A percentile compares a stretch with the other conserved stretches of the same genome.
Evolutionary conservation across 371 early-diverging fungal genomes (phyloP).

Genomic region (Mortierella sp.): DNA sequence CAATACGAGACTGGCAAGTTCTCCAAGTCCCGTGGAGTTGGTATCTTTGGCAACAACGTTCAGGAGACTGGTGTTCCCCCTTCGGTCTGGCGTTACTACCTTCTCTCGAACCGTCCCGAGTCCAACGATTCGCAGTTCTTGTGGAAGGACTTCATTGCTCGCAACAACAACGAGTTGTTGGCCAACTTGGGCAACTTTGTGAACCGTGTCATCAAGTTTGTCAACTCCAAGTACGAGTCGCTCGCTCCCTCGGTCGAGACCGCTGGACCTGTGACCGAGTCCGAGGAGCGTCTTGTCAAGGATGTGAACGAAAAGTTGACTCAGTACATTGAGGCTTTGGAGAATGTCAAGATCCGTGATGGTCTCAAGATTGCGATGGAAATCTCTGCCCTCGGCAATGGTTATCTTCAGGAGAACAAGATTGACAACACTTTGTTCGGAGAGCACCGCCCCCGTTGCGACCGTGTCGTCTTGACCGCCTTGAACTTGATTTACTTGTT

Average conservation of each 20-base stretch:
- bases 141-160: conserved; percentile 94
- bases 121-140: conserved; percentile 95
- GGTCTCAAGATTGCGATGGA: conserved; percentile 93
- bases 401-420: conserved; percentile 93
- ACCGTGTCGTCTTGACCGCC: conserved; percentile 86
- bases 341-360: conserved; percentile 85
- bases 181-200: conserved; percentile 99
- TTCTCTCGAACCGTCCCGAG: conserved; percentile 98
- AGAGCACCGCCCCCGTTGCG: conserved; percentile 81
- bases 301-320: conserved; percentile 85
- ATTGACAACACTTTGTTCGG: conserved; percentile 89
- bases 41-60: conserved; percentile 99
- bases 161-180: conserved; percentile 96
- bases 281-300: conserved; percentile 75
- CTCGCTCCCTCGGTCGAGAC: conserved; percentile 76
- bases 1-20: conserved; percentile 99
- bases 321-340: conserved; percentile 85
- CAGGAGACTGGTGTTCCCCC: conserved; percentile 92
- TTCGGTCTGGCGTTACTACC: conserved; percentile 99
- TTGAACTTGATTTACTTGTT: conserved; percentile 91
- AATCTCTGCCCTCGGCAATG: conserved; percentile 95
- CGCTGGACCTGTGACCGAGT: conserved; percentile 59
- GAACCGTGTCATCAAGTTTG: conserved; percentile 97
- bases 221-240: conserved; percentile 86
- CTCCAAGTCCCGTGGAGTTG: conserved; percentile 97